These are phyloP conservation scores for Tremella yokohamensis DNA, from an alignment of 768 basidiomycete genomes.

Conservation along the genomic window DNA sequence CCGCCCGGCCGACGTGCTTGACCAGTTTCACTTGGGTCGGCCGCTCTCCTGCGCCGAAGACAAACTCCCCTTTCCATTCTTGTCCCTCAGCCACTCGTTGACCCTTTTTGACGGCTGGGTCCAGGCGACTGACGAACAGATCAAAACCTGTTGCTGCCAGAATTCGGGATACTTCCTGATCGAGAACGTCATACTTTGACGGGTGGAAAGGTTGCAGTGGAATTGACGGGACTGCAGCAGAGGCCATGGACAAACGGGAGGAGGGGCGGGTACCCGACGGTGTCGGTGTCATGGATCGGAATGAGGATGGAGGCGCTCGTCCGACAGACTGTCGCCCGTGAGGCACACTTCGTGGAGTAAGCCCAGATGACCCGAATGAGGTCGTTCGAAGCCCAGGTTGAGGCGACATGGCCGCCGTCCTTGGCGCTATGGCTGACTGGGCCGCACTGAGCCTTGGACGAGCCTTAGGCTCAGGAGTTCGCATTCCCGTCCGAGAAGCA, in stretches of 20 bases:
- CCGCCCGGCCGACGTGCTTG: slow-evolving; percentile 17
- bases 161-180: slow-evolving; percentile 21
- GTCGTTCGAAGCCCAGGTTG: slow-evolving; percentile 1
- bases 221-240: slow-evolving; percentile 10
- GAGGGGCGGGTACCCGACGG: slow-evolving; percentile 23
- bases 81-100: slow-evolving; percentile 34
- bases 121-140: slow-evolving; percentile 32
- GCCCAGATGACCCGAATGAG: slow-evolving; percentile 1
- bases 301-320: slow-evolving; percentile 31
- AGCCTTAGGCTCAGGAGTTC: slow-evolving; percentile 14
- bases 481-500: neutral
- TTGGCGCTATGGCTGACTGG: neutral
- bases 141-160: slow-evolving; percentile 21
- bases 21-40: slow-evolving; percentile 29
- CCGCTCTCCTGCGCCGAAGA: slow-evolving; percentile 40
- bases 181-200: slow-evolving; percentile 33
- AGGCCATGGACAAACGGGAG: slow-evolving; percentile 21
- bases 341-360: slow-evolving; percentile 3
- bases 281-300: slow-evolving; percentile 33
- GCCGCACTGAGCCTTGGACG: neutral
- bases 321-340: neutral
- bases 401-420: neutral
- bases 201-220: slow-evolving; percentile 33
- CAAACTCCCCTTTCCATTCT: slow-evolving; percentile 45
- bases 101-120: slow-evolving; percentile 28